Base-by-base conservation (phyloP, 176 grass and related monocot species). In the Puccinellia tenuiflora region DNA sequence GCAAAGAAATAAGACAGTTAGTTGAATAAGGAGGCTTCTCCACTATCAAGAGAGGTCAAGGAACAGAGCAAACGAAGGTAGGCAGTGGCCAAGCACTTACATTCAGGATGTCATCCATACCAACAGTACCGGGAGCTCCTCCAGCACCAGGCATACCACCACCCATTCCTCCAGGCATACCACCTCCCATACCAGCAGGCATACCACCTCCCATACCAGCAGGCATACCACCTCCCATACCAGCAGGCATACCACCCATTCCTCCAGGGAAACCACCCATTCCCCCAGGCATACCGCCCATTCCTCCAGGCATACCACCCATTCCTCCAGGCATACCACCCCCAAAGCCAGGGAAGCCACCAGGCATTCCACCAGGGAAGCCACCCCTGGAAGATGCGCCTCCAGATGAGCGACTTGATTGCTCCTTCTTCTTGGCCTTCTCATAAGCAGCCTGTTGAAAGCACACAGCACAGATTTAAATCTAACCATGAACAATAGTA, bases 61-160 rank as follows among this genome's bases (percentile, higher is more conserved):
- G 18, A 62, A 66, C 12, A 57, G 16, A 52, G 37, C 7, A 4
- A 47, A 65, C 7, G 3, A 21, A 77, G 16, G 29, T 22, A 68
- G 7, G 4, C 40, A 82, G 18, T 25, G 0, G 16, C 20, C 24
- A 75, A 54, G 24, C 22, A 91, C 88, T 95, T 88, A 95, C 95
- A 81, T 94, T 91, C 74, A 92, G 71, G 81, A 97, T 97, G 60
- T 97, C 81, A 87, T 90, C 89, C 95, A 91, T 97, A 87, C 94
- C 95, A 3, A 97, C 86, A 86, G 92, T 90, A 50, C 94, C 92
- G 1, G 94, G 94, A 68, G 31, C 73, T 9, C 84, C 86, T 14
- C 92, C 91, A 52, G 92, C 35, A 5, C 65, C 65, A 24, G 65
- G 65, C 65, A 68, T 53, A 1, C 83, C 63, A 21, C 56, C 59